Base-by-base conservation (phyloP, 345 rosid species). In the Pistacia vera region DNA sequence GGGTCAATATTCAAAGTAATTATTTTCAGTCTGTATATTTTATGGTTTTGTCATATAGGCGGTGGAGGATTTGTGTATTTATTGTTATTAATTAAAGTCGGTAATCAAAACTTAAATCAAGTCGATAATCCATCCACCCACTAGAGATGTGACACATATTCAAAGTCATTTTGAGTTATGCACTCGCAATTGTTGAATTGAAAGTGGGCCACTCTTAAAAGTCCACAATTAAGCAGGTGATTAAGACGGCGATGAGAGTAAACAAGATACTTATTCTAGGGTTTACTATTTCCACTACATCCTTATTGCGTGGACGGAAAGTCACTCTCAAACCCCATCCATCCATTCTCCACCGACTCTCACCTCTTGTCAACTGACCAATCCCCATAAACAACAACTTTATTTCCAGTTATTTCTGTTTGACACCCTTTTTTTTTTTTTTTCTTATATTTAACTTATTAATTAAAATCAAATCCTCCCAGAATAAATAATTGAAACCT, bases 221-320 rank as follows among this genome's bases (percentile, higher is more conserved):
- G 11, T 70, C 55, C 36, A n/a, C 35, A 38, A 11, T n/a, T 46
- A 76, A 75, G 60, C 30, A 59, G 20, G 41, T 72, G 74, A 80
- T 76, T 61, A 28, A 58, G 64, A 70, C 22, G 64, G 79, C 58
- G 18, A 64, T 4, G 28, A 14, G 4, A 46, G 0, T 13, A 28
- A 16, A 51, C 13, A 51, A 51, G 4, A 30, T 14, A 71, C 62
- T 57, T n/a, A 70, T 57, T 69, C 62, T 4, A 70, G n/a, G 1
- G 1, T 46, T 64, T 68, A 35, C 35, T 48, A 65, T 49, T 75
- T 75, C 75, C 72, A 75, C 71, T 12, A 68, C 62, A 16, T 11
- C 16, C 69, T 70, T 14, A 62, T 79, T 79, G 85, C 83, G 83
- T 79, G 76, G 87, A 82, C 81, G 88, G 82, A 80, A 82, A 82